Base-by-base conservation (phyloP, 371 early-diverging fungal genomes). In the Caulochytrium protostelioides region DNA sequence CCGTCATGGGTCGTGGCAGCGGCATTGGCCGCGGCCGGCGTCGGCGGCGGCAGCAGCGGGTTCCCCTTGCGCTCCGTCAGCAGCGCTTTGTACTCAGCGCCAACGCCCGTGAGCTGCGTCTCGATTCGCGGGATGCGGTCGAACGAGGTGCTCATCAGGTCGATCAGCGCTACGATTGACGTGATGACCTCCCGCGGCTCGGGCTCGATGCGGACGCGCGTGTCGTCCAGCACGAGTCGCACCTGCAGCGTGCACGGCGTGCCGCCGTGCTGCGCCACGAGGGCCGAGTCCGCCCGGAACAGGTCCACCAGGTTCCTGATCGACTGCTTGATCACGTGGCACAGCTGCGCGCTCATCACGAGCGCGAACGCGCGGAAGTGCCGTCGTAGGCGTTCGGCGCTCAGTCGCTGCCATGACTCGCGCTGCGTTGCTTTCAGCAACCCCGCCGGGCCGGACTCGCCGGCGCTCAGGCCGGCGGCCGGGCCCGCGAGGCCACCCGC, bases 91-190 rank as follows among this genome's bases (percentile, higher is more conserved):
- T n/a, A n/a, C n/a, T n/a, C n/a, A n/a, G n/a, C n/a, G n/a, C n/a
- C n/a, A n/a, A n/a, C n/a, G n/a, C n/a, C n/a, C n/a, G n/a, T n/a
- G n/a, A n/a, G n/a, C 42, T 62, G 63, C 9, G 63, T 59, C 45
- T 62, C 63, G 24, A 62, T 48, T 33, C 57, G 54, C 9, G 65
- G 65, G 27, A 64, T 47, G 3, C 49, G 28, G 26, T 64, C 60
- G 3, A 54, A 52, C 10, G 65, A 46, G 1, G 37, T 35, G 15
- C 58, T 32, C 4, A 59, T 36, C 10, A 34, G 29, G 26, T 65
- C 61, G 18, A 59, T 39, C 20, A 65, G 39, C 2, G 34, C 22
- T 20, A 52, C 53, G 17, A 57, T 36, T 4, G 54, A 49, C 1
- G 47, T 20, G 7, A 48, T 41, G 30, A 65, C 36, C 5, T 65